Evolutionary conservation across 2,329 filamentous ascomycete species (phyloP).

Genomic region (Aspergillus intermedius): DNA sequence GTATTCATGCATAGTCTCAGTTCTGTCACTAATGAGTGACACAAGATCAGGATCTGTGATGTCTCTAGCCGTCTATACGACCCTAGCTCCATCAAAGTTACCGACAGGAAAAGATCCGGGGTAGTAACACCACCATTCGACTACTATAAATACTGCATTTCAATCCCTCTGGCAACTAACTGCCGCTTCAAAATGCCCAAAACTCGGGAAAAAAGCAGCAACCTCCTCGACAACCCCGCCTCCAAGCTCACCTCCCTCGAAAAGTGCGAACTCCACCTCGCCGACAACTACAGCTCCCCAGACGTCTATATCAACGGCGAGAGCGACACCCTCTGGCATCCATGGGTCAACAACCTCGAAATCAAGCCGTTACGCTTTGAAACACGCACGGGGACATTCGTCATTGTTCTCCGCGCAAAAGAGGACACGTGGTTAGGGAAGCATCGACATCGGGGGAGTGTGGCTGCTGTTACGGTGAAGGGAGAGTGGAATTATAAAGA

Average conservation of each 20-base stretch:
- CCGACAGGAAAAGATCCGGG: no score
- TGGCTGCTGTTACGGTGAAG: constrained; percentile 14
- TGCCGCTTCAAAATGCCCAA: no score
- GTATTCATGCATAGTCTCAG: no score
- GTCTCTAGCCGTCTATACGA: no score
- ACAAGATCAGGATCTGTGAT: no score
- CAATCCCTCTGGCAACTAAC: no score
- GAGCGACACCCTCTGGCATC: constrained; percentile 16
- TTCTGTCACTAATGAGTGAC: no score
- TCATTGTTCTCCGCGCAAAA: constrained; percentile 12
- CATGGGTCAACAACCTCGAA: constrained; percentile 13
- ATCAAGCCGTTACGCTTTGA: constrained; percentile 19
- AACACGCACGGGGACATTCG: constrained; percentile 14
- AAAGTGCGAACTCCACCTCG: constrained; percentile 7
- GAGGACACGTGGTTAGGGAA: constrained; percentile 15
- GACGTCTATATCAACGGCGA: constrained; percentile 13
- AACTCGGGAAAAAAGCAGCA: neutral
- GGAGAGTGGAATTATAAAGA: constrained; percentile 17
- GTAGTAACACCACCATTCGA: no score
- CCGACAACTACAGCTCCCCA: constrained; percentile 7
- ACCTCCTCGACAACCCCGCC: neutral
- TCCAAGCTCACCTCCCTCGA: constrained; percentile 6
- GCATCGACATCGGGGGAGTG: constrained; percentile 16
- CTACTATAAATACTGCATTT: no score
- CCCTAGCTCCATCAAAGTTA: no score